These are phyloP conservation scores for Quercus ilex DNA, from an alignment of 306 rosid genomes.

Conservation along the genomic window DNA sequence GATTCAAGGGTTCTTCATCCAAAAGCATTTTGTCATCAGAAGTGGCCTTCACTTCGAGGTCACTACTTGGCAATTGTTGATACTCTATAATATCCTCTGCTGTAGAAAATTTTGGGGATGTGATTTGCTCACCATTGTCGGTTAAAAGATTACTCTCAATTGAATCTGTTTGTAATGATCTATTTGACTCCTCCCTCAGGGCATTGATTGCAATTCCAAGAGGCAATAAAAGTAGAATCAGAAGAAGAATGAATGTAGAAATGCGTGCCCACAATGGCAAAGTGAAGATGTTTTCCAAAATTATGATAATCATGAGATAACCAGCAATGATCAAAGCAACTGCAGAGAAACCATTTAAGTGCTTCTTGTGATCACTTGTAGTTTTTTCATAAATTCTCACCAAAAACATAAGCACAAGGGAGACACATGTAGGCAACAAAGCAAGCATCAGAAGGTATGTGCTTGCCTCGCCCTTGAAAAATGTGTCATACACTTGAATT, in stretches of 20 bases:
- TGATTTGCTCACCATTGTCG: background rate
- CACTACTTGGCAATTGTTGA: conserved; percentile 46
- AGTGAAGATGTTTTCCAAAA: conserved; percentile 42
- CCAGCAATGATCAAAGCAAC: conserved; percentile 56
- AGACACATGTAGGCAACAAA: conserved; percentile 53
- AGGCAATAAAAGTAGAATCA: conserved; percentile 57
- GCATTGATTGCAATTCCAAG: conserved; percentile 62
- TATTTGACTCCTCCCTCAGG: conserved; percentile 35
- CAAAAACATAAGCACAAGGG: conserved; percentile 52
- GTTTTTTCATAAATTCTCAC: conserved; percentile 56
- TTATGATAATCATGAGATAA: conserved; percentile 61
- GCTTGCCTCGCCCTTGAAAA: conserved; percentile 56
- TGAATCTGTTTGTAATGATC: conserved; percentile 7
- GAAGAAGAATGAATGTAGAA: conserved; percentile 39
- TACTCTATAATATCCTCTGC: conserved; percentile 30
- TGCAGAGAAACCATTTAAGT: conserved; percentile 58
- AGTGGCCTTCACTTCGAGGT: conserved; percentile 19
- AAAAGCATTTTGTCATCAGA: conserved; percentile 23
- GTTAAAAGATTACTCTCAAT: conserved; percentile 22
- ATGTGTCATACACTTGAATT: conserved; percentile 59
- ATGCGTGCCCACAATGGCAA: conserved; percentile 49
- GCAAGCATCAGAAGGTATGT: conserved; percentile 72
- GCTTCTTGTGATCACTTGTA: conserved; percentile 46
- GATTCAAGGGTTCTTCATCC: conserved; percentile 43
- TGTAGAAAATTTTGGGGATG: conserved; percentile 20